phyloP scores from a whole-genome alignment of 257 asterid species.

The Sherardia arvensis region DNA sequence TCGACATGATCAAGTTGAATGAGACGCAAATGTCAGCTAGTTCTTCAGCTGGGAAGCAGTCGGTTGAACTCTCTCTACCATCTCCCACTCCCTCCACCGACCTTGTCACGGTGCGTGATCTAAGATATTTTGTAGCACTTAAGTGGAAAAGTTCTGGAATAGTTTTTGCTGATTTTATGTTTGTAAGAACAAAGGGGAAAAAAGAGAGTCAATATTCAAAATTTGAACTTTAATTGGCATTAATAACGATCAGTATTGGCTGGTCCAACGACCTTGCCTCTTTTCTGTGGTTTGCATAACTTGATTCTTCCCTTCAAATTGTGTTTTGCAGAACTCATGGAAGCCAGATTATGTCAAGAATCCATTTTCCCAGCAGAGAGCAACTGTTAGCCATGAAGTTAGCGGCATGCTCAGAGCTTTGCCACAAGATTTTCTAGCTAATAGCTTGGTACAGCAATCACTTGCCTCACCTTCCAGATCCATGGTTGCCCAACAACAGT shows the following conservation, averaged over 20 bases:
- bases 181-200: not conserved
- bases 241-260: not conserved
- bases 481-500: conserved; percentile 28
- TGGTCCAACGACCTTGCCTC: not conserved
- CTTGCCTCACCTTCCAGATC: conserved; percentile 24
- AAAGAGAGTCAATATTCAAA: not conserved
- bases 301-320: not conserved
- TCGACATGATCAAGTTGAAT: conserved; percentile 68
- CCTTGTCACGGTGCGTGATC: conserved; percentile 93
- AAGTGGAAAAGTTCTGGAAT: conserved; percentile 11
- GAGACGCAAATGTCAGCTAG: conserved; percentile 39
- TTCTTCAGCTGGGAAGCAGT: conserved; percentile 36
- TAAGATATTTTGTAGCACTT: conserved; percentile 47
- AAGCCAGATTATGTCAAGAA: conserved; percentile 58
- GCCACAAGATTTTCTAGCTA: conserved; percentile 11
- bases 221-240: not conserved
- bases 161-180: not conserved
- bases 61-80: conserved; percentile 87
- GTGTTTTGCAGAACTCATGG: conserved; percentile 57
- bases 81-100: conserved; percentile 94
- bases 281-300: not conserved
- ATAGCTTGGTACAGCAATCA: conserved; percentile 13
- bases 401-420: conserved; percentile 16
- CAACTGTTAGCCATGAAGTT: conserved; percentile 20
- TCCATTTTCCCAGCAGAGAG: conserved; percentile 65